Percentiles rank a stretch among this genome's conserved stretches.
phyloP scores from a whole-genome alignment of 768 basidiomycete species.

The Trametes cingulata region DNA sequence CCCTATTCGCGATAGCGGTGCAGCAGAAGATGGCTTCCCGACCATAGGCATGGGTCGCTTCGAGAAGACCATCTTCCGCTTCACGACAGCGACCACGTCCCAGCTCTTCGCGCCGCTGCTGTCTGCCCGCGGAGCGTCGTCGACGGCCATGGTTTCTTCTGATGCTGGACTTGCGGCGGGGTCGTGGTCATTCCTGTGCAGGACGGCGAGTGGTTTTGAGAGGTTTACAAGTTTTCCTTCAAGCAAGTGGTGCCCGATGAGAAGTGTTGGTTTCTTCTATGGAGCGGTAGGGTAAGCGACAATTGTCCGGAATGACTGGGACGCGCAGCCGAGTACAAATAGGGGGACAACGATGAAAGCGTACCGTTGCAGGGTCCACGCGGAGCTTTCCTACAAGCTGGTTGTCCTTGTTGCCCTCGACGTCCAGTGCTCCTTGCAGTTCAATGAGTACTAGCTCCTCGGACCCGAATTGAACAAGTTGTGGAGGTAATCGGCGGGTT shows the following conservation, averaged over 20 bases:
- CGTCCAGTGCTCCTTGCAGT: slow-evolving; percentile 80
- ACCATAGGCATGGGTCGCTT: slow-evolving; percentile 79
- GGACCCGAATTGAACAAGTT: slow-evolving; percentile 71
- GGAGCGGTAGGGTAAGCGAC: too few species aligned
- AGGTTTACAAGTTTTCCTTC: slow-evolving; percentile 82
- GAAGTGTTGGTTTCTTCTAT: slow-evolving; percentile 76
- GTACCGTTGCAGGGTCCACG: slow-evolving; percentile 59
- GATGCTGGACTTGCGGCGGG: slow-evolving; percentile 4
- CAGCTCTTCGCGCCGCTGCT: slow-evolving; percentile 39
- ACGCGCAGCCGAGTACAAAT: too few species aligned
- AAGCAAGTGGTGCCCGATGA: slow-evolving; percentile 86
- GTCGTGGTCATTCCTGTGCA: slow-evolving; percentile 42
- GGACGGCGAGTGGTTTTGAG: slow-evolving; percentile 79
- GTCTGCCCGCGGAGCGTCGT: slow-evolving; percentile 27
- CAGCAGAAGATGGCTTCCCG: slow-evolving; percentile 1
- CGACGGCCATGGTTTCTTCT: slow-evolving; percentile 21
- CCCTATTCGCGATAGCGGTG: slow-evolving; percentile 7
- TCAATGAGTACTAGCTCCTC: slow-evolving; percentile 85
- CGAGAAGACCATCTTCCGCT: slow-evolving; percentile 79
- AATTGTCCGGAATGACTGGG: too few species aligned
- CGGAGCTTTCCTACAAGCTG: slow-evolving; percentile 78
- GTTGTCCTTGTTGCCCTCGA: slow-evolving; percentile 67
- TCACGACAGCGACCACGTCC: slow-evolving; percentile 71
- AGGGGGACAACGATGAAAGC: slow-evolving; percentile 15
- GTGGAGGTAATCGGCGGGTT: slow-evolving; percentile 56